phyloP scores from a whole-genome alignment of 2,329 filamentous ascomycete genomes.

The Epicoccum nigrum region DNA sequence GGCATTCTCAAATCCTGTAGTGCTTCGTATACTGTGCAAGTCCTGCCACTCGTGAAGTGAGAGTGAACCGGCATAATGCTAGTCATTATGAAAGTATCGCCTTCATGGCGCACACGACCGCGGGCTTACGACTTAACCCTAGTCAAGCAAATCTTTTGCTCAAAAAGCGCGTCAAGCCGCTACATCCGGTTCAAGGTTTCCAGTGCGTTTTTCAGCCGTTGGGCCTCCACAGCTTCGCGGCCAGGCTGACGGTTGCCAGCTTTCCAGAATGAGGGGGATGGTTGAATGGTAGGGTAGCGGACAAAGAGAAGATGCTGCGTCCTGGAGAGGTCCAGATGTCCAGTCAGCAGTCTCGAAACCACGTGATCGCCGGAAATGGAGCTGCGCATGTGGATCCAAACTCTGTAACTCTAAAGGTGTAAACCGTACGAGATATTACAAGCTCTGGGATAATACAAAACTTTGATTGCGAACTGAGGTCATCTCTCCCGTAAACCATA shows the following conservation, averaged over 20 bases:
- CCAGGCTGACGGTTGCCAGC: background rate
- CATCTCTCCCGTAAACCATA: background rate
- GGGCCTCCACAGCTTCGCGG: background rate
- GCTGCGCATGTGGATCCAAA: background rate
- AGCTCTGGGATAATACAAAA: background rate
- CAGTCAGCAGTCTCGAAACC: background rate
- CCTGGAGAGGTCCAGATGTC: background rate
- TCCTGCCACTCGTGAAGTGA: too few relatives aligned
- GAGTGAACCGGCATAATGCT: background rate
- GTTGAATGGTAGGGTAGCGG: background rate
- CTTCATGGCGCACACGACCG: background rate
- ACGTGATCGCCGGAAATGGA: constrained; percentile 3
- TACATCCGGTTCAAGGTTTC: background rate
- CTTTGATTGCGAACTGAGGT: background rate
- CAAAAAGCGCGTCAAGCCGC: background rate
- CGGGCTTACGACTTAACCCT: too few relatives aligned
- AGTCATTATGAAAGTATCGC: background rate
- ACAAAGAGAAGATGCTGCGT: background rate
- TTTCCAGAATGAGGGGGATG: background rate
- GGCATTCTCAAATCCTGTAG: background rate
- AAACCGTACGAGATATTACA: background rate
- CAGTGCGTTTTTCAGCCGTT: background rate
- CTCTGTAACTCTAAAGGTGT: too few relatives aligned
- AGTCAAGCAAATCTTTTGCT: background rate
- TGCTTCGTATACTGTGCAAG: background rate